Percentiles rank a stretch among this genome's conserved stretches.
phyloP scores from a whole-genome alignment of 108 stramenopile genomes.

The Cyclotella baltica region DNA sequence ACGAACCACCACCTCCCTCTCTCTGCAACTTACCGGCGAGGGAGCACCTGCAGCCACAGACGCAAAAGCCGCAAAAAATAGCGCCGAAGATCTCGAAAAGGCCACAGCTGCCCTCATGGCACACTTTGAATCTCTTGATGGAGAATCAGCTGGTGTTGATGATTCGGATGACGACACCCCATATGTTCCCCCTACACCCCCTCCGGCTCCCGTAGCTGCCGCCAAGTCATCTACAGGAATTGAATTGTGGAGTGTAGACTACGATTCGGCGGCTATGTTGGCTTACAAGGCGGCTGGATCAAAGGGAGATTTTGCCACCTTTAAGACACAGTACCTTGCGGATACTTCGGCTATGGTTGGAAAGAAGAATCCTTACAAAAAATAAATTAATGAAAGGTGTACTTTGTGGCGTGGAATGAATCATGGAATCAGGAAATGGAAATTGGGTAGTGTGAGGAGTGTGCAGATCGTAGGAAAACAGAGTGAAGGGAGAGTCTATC shows the following conservation, averaged over 20 bases:
- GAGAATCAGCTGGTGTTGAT: slow-evolving; percentile 27
- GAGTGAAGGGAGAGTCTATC: neutral
- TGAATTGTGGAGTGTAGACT: slow-evolving; percentile 52
- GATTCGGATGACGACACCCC: slow-evolving; percentile 50
- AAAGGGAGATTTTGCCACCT: slow-evolving; percentile 58
- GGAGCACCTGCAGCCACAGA: neutral
- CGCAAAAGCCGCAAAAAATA: slow-evolving; percentile 62
- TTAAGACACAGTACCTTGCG: slow-evolving; percentile 60
- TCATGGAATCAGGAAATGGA: neutral
- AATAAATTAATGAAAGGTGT: neutral
- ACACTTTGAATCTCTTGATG: slow-evolving; percentile 19
- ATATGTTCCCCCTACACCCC: slow-evolving; percentile 7
- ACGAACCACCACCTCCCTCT: slow-evolving; percentile 4
- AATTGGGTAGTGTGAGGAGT: neutral
- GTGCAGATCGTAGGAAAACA: neutral
- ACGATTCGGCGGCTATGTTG: slow-evolving; percentile 61
- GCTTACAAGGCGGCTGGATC: slow-evolving; percentile 62
- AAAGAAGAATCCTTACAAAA: slow-evolving; percentile 42
- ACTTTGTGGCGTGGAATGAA: neutral
- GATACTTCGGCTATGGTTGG: slow-evolving; percentile 55
- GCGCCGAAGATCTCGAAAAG: slow-evolving; percentile 72
- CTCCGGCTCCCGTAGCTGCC: slow-evolving; percentile 23
- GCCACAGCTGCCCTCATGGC: slow-evolving; percentile 62
- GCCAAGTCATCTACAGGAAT: slow-evolving; percentile 31
- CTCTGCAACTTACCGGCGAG: slow-evolving; percentile 1